Evolutionary conservation across 371 early-diverging fungal genomes (phyloP).

Genomic region (Mortierella sp.): DNA sequence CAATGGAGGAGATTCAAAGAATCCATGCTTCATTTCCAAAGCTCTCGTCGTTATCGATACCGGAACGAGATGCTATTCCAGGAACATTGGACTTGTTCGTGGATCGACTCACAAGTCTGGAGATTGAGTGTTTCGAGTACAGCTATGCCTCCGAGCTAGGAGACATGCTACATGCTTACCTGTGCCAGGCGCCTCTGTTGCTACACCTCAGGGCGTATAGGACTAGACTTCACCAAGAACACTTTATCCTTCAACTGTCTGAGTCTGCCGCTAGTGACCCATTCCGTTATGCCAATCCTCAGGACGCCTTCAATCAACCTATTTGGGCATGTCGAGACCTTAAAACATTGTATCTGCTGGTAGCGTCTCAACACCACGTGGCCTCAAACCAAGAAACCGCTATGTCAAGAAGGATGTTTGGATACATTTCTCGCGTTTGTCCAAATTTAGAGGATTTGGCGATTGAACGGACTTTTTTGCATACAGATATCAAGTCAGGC

Average conservation of each 20-base stretch:
- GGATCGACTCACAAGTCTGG: slow-evolving; percentile 19
- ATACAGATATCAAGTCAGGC: not conserved
- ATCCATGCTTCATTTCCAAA: slow-evolving; percentile 3
- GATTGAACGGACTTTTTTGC: not conserved
- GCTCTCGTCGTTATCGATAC: not conserved
- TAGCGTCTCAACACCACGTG: not conserved
- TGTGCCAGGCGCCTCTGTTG: slow-evolving; percentile 15
- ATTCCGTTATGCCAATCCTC: not conserved
- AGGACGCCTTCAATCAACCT: not conserved
- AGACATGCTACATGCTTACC: slow-evolving; percentile 2
- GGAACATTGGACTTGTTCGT: not conserved
- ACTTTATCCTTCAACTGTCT: slow-evolving; percentile 2
- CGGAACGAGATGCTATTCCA: not conserved
- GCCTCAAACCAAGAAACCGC: not conserved
- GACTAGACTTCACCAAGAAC: not conserved
- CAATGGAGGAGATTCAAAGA: not conserved
- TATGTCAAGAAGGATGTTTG: not conserved
- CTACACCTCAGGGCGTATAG: slow-evolving; percentile 11
- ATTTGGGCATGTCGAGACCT: slow-evolving; percentile 23
- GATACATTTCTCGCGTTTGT: slow-evolving; percentile 12
- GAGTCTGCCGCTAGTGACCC: not conserved
- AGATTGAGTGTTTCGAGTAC: not conserved
- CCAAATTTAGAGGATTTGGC: slow-evolving; percentile 12
- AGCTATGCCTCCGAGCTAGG: not conserved
- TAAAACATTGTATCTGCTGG: not conserved